Conservation (phyloP, 208 protist species). For the Vickermania ingenoplastis region DNA sequence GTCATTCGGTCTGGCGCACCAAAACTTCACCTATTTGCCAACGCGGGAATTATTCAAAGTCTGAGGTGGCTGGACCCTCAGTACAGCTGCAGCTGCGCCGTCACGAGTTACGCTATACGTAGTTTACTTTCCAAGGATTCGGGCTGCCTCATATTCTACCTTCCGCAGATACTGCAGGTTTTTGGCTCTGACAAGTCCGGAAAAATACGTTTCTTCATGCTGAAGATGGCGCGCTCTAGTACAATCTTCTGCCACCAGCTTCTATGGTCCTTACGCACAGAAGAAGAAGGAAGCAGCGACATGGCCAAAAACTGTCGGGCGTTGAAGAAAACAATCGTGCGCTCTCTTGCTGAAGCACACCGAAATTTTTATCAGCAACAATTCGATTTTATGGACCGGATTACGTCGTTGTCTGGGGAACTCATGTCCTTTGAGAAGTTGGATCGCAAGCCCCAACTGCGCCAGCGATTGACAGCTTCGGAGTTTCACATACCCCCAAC, state of each 20-base stretch:
- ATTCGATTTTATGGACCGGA: slow-evolving; percentile 61
- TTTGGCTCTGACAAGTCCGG: slow-evolving; percentile 50
- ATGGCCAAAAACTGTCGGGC: slow-evolving; percentile 31
- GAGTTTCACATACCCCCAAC: slow-evolving; percentile 43
- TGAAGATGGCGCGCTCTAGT: slow-evolving; percentile 42
- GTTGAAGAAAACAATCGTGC: slow-evolving; percentile 23
- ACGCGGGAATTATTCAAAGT: slow-evolving; percentile 58
- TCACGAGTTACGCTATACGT: slow-evolving; percentile 59
- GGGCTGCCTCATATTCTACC: slow-evolving; percentile 82
- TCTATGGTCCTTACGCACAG: slow-evolving; percentile 72
- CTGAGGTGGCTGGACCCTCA: slow-evolving; percentile 48
- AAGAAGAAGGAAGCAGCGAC: slow-evolving; percentile 34
- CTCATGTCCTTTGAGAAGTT: slow-evolving; percentile 68
- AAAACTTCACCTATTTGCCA: slow-evolving; percentile 47
- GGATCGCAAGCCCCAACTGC: slow-evolving; percentile 62
- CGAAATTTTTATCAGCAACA: slow-evolving; percentile 47
- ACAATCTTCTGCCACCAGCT: slow-evolving; percentile 80
- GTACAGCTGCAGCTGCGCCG: slow-evolving; percentile 33
- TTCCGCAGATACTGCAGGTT: slow-evolving; percentile 83
- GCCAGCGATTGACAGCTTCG: slow-evolving; percentile 45
- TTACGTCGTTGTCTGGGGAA: slow-evolving; percentile 74
- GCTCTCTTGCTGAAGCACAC: slow-evolving; percentile 7
- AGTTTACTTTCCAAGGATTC: slow-evolving; percentile 67
- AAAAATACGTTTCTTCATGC: slow-evolving; percentile 39
- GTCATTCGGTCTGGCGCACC: slow-evolving; percentile 46